Conservation (phyloP, 2,329 filamentous ascomycete species). For the Parastagonospora nodorum region DNA sequence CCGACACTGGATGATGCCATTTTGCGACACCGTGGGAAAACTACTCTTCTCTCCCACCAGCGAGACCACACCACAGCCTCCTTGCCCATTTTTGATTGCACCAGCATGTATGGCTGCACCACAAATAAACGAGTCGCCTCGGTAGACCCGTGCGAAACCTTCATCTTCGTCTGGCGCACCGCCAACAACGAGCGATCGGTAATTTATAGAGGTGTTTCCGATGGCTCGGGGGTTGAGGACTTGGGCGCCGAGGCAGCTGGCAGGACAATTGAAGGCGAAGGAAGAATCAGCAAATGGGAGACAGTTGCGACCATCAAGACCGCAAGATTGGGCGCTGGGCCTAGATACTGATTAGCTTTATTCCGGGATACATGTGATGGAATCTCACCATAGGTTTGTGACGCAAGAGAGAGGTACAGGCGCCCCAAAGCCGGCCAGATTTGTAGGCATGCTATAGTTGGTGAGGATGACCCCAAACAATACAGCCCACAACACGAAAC, state of each 20-base stretch:
- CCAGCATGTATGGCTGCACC: constrained; percentile 45
- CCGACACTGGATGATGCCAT: constrained; percentile 38
- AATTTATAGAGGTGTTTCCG: constrained; percentile 65
- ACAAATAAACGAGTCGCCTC: constrained; percentile 47
- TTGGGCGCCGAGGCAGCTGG: constrained; percentile 55
- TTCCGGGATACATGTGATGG: neutral
- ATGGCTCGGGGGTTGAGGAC: constrained; percentile 58
- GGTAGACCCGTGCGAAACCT: constrained; percentile 27
- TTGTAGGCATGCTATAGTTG: constrained; percentile 59
- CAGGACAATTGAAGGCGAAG: constrained; percentile 62
- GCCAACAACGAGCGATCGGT: constrained; percentile 70
- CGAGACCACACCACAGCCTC: constrained; percentile 42
- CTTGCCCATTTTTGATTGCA: constrained; percentile 28
- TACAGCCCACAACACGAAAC: constrained; percentile 69
- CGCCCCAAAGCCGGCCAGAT: constrained; percentile 71
- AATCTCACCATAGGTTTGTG: constrained; percentile 67
- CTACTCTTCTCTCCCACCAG: constrained; percentile 29
- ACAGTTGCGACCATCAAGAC: constrained; percentile 61
- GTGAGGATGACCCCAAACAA: constrained; percentile 71
- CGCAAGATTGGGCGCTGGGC: constrained; percentile 48
- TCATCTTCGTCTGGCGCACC: constrained; percentile 50
- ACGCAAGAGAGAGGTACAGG: constrained; percentile 70
- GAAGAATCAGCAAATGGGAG: constrained; percentile 59
- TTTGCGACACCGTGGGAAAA: constrained; percentile 27
- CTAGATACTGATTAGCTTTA: constrained; percentile 25